A percentile compares a stretch with the other conserved stretches of the same genome.
Evolutionary conservation across 1,284 basidiomycete genomes (phyloP).

Genomic region (Ustilago curta): DNA sequence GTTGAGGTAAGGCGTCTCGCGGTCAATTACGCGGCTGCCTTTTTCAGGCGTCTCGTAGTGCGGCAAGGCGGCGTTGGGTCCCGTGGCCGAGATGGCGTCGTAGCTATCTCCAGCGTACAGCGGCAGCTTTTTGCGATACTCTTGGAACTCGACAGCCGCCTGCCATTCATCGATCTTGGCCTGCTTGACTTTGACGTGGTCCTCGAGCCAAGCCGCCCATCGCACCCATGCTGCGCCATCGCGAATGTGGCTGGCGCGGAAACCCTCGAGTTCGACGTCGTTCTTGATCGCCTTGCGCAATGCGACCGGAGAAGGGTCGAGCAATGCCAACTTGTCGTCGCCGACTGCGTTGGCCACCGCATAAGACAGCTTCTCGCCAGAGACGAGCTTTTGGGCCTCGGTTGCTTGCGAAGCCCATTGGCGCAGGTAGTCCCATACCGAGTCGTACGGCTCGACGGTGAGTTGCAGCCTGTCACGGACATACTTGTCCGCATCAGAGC

Average conservation of each 20-base stretch:
- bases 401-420: constrained; percentile 29
- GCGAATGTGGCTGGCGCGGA: constrained; percentile 60
- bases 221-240: constrained; percentile 65
- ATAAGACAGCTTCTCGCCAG: constrained; percentile 53
- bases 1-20: constrained; percentile 61
- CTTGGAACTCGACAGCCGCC: constrained; percentile 54
- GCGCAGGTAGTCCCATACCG: constrained; percentile 50
- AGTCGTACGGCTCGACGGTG: constrained; percentile 43
- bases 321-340: constrained; percentile 32
- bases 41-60: constrained; percentile 66
- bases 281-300: constrained; percentile 65
- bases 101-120: constrained; percentile 65
- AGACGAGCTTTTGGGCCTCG: constrained; percentile 46
- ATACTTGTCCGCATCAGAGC: constrained; percentile 37
- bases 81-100: constrained; percentile 64
- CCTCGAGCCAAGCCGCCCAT: constrained; percentile 68
- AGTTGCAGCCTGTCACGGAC: constrained; percentile 40
- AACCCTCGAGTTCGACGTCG: constrained; percentile 57
- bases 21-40: constrained; percentile 55
- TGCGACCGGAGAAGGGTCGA: constrained; percentile 52
- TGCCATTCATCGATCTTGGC: constrained; percentile 53
- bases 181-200: constrained; percentile 47
- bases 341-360: constrained; percentile 60
- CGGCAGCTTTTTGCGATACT: constrained; percentile 39
- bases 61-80: constrained; percentile 64